phyloP scores from a whole-genome alignment of 2,329 filamentous ascomycete genomes.

The Xylogone sp. region DNA sequence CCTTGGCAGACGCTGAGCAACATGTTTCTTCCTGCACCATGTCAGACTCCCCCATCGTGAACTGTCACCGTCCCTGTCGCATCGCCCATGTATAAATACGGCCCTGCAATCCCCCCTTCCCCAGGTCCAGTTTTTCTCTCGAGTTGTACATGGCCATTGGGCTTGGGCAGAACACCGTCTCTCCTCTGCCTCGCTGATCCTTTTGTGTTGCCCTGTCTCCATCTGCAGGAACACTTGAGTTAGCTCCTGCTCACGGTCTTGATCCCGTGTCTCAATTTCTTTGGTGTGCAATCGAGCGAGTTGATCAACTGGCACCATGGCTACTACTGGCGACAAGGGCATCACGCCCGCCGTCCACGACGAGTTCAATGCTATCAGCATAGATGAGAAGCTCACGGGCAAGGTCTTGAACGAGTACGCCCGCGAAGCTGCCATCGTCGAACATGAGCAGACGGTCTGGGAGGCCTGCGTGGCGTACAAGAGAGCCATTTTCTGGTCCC shows the following conservation, averaged over 20 bases:
- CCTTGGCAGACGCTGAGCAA: no score
- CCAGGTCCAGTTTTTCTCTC: neutral
- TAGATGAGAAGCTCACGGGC: conserved; percentile 4
- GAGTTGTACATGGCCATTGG: neutral
- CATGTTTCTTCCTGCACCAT: no score
- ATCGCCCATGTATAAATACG: neutral
- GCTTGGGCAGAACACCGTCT: neutral
- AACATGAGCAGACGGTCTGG: conserved; percentile 1
- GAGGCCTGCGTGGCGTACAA: neutral
- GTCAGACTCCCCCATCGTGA: no score
- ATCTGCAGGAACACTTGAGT: neutral
- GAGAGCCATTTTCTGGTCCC: conserved; percentile 15
- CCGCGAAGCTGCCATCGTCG: neutral
- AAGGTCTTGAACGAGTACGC: conserved; percentile 4
- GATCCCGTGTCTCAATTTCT: no score
- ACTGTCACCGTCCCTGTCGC: neutral
- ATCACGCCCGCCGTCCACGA: neutral
- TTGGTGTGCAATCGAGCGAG: no score
- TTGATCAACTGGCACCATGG: neutral
- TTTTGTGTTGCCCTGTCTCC: neutral
- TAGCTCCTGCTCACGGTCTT: no score
- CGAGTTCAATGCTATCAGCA: neutral
- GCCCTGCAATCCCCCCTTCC: neutral
- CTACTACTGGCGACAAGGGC: neutral
- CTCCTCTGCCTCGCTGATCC: neutral